phyloP scores from a whole-genome alignment of 2,329 filamentous ascomycete species.

The Cytospora paraplurivora region DNA sequence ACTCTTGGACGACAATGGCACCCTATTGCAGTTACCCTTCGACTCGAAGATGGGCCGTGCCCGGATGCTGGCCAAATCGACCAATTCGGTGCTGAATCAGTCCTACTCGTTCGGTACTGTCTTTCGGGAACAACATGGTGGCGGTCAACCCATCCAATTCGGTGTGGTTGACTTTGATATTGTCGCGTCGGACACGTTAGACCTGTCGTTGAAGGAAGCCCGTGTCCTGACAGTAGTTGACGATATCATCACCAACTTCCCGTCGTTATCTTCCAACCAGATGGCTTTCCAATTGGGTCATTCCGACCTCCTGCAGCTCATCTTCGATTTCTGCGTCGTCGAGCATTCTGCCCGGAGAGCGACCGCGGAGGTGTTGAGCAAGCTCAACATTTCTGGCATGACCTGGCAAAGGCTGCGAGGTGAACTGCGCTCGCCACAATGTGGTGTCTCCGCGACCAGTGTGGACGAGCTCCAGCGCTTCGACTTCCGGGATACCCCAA shows the following conservation, averaged over 20 bases:
- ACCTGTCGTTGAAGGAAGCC: constrained; percentile 86
- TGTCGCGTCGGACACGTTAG: constrained; percentile 77
- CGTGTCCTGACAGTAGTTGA: constrained; percentile 94
- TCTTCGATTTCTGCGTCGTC: constrained; percentile 90
- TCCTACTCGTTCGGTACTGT: constrained; percentile 88
- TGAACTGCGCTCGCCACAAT: constrained; percentile 77
- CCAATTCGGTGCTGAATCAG: constrained; percentile 65
- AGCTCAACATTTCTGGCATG: constrained; percentile 77
- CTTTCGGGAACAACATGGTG: constrained; percentile 76
- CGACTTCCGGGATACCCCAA: constrained; percentile 73
- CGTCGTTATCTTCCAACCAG: constrained; percentile 66
- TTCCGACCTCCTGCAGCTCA: constrained; percentile 78
- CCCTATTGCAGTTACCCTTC: constrained; percentile 90
- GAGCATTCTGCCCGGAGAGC: constrained; percentile 66
- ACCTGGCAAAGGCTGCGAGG: constrained; percentile 82
- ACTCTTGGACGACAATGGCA: constrained; percentile 79
- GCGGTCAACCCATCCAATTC: constrained; percentile 78
- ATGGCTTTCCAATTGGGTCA: constrained; percentile 94
- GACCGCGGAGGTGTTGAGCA: constrained; percentile 83
- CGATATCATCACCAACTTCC: constrained; percentile 82
- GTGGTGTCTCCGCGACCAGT: constrained; percentile 84
- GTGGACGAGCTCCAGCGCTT: constrained; percentile 89
- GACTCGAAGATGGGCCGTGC: constrained; percentile 91
- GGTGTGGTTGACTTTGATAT: constrained; percentile 97
- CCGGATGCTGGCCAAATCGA: constrained; percentile 74